A percentile compares a stretch with the other conserved stretches of the same genome.
These are phyloP conservation scores for Fusarium multiceps DNA, from an alignment of 2,329 filamentous ascomycete genomes.

Conservation along the genomic window DNA sequence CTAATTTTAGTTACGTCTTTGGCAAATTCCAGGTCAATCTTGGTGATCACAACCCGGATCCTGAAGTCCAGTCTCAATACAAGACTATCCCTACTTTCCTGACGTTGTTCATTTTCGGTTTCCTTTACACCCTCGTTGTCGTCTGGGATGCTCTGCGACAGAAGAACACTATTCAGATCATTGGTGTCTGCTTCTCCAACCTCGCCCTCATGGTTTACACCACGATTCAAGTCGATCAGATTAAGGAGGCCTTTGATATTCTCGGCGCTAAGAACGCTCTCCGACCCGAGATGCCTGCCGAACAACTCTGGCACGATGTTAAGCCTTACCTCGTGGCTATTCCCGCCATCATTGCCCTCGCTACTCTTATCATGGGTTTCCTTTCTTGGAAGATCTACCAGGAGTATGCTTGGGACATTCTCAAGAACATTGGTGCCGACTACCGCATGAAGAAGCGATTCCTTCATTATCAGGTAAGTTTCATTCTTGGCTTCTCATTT, in stretches of 20 bases:
- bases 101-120: slow-evolving; percentile 96
- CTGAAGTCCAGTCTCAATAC: slow-evolving; percentile 62
- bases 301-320: slow-evolving; percentile 74
- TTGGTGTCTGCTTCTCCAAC: slow-evolving; percentile 94
- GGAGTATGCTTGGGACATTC: slow-evolving; percentile 98
- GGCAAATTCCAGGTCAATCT: slow-evolving; percentile 80
- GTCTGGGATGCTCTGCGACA: slow-evolving; percentile 93
- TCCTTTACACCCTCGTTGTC: slow-evolving; percentile 88
- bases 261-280: slow-evolving; percentile 63
- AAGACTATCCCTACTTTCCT: slow-evolving; percentile 93
- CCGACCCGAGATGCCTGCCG: slow-evolving; percentile 44
- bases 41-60: slow-evolving; percentile 53
- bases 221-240: slow-evolving; percentile 91
- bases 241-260: slow-evolving; percentile 74
- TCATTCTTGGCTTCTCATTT: background rate
- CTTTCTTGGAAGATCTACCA: slow-evolving; percentile 96
- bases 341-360: slow-evolving; percentile 82
- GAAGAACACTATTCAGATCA: slow-evolving; percentile 99
- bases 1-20: slow-evolving; percentile 80
- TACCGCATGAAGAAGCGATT: slow-evolving; percentile 96
- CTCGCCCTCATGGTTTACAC: slow-evolving; percentile 92
- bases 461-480: slow-evolving; percentile 88
- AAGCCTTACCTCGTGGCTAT: slow-evolving; percentile 85
- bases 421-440: slow-evolving; percentile 98
- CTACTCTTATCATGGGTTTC: slow-evolving; percentile 77